Conservation (phyloP, 805 yeast species). For the Lipomyces yamadae region DNA sequence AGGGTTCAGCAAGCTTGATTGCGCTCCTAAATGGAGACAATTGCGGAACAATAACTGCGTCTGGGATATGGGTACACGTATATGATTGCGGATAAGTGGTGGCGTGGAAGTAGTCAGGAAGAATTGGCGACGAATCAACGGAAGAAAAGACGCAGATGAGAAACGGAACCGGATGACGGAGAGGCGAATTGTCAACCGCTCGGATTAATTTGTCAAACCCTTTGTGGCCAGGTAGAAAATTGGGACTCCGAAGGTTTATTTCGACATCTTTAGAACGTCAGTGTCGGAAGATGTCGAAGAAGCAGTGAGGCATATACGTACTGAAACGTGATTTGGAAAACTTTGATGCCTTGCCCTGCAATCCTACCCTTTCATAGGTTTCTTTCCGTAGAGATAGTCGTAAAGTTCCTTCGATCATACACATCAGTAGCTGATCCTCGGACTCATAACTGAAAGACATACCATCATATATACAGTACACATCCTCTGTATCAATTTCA, state of each 20-base stretch:
- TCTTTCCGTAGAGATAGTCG: constrained; percentile 26
- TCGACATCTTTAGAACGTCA: constrained; percentile 24
- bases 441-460: neutral
- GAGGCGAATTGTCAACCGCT: constrained; percentile 17
- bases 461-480: constrained; percentile 35
- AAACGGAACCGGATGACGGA: constrained; percentile 20
- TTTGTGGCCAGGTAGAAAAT: constrained; percentile 26
- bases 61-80: neutral
- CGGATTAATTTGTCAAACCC: constrained; percentile 23
- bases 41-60: constrained; percentile 21
- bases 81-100: constrained; percentile 18
- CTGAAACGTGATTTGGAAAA: constrained; percentile 24
- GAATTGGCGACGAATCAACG: constrained; percentile 5
- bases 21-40: constrained; percentile 15
- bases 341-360: constrained; percentile 27
- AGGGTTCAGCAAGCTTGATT: neutral
- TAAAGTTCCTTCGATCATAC: constrained; percentile 17
- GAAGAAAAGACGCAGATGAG: constrained; percentile 22
- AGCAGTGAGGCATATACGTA: constrained; percentile 9
- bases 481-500: constrained; percentile 31
- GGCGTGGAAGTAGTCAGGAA: constrained; percentile 24
- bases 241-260: constrained; percentile 28
- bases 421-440: neutral
- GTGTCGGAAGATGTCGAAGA: neutral
- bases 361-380: constrained; percentile 27